Evolutionary conservation across 2,329 filamentous ascomycete genomes (phyloP), one percentile per base, ranked within the genome.

Genomic region (Neofusicoccum cordaticola): DNA sequence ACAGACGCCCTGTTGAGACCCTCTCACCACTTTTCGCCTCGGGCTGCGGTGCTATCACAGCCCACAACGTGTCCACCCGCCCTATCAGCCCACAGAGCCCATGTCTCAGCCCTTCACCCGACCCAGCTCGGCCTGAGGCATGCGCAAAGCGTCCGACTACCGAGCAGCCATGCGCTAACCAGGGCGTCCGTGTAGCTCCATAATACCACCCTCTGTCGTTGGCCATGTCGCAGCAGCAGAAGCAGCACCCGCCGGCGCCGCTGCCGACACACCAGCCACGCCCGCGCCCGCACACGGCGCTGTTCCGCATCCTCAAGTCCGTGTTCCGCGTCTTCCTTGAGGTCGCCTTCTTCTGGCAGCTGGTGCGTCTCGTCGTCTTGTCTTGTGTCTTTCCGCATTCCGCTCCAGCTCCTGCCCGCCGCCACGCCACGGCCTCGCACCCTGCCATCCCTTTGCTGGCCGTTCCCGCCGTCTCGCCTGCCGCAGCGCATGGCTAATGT

Each of bases 321-420:
- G 65, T 78, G 27, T 68, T 73, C 15, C 69, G 71, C 64, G 73
- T 74, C 66, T 68, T 78, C 50, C 69, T 75, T 60, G 75, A 78
- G 66, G 74, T 79, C 42, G 69, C 71, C 60, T 73, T 77, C 69
- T 79, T 78, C 67, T 79, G 77, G 77, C 73, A 77, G 67, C 69
- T 75, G 69, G 77, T 79, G 70, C 67, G 74, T 72, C 47, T 62
- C 22, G 19, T 22, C 42, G 17, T 45, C n/a, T 19, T 19, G 37
- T 60, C 48, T 51, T 35, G 27, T 31, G 27, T 31, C 52, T 41
- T 44, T 44, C 52, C 62, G 37, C 35, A 12, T 34, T 50, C 53
- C 7, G 6, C 39, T 13, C 42, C 13, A 42, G 17, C 39, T 19
- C 17, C 9, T 50, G 19, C 45, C 17, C 15, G 47, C 51, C 41